Evolutionary conservation across 2,329 filamentous ascomycete species (phyloP).

Genomic region (Xylogone sp.): DNA sequence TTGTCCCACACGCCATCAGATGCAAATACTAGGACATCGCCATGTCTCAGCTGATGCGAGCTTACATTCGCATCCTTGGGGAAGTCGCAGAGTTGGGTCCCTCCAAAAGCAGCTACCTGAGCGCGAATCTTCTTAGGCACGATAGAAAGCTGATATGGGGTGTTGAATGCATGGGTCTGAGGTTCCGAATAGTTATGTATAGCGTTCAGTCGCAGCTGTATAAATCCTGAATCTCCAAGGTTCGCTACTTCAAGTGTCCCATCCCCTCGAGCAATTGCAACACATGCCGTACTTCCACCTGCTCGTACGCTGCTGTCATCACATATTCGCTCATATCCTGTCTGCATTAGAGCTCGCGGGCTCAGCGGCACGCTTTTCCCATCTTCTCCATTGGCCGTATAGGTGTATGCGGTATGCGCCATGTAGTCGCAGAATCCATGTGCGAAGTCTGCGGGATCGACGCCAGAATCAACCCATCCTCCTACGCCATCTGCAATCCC

Average conservation of each 20-base stretch:
- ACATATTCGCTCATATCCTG: conserved; percentile 79
- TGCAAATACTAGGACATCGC: conserved; percentile 89
- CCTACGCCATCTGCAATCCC: conserved; percentile 94
- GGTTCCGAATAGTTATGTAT: conserved; percentile 79
- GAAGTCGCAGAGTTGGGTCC: conserved; percentile 74
- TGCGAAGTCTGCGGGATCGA: conserved; percentile 93
- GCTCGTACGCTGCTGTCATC: conserved; percentile 69
- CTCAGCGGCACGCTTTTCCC: conserved; percentile 38
- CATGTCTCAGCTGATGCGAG: conserved; percentile 74
- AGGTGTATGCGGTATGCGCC: conserved; percentile 62
- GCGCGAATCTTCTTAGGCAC: conserved; percentile 76
- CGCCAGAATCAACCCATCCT: conserved; percentile 87
- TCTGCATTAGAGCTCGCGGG: conserved; percentile 71
- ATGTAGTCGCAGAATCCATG: conserved; percentile 93
- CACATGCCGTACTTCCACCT: conserved; percentile 87
- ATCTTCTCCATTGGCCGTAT: conserved; percentile 16
- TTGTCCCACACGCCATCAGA: conserved; percentile 98
- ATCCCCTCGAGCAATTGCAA: conserved; percentile 71
- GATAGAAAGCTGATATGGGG: conserved; percentile 88
- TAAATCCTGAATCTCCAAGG: conserved; percentile 89
- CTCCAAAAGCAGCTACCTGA: conserved; percentile 80
- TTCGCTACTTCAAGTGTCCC: conserved; percentile 86
- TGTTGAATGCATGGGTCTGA: conserved; percentile 97
- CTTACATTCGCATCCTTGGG: conserved; percentile 81
- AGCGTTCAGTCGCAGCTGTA: conserved; percentile 80